Conservation (phyloP, 495 filamentous ascomycete genomes). For the Podospora fimiseda region DNA sequence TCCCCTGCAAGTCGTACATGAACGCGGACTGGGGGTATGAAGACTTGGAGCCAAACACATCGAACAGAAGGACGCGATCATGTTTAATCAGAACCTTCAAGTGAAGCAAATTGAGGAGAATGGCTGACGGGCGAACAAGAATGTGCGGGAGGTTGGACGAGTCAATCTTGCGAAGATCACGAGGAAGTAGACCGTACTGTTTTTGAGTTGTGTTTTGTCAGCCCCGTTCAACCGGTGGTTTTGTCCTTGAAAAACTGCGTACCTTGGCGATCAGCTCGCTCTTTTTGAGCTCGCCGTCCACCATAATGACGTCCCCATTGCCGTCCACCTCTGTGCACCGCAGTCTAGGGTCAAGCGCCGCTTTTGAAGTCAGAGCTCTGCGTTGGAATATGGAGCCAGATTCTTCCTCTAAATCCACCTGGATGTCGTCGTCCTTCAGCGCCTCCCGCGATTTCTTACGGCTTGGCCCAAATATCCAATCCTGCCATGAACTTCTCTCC, state of each 20-base stretch:
- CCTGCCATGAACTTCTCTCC: constrained; percentile 43
- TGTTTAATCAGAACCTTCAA: constrained; percentile 90
- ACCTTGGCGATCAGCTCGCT: constrained; percentile 94
- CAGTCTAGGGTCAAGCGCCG: constrained; percentile 71
- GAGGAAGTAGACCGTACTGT: constrained; percentile 92
- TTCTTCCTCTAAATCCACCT: constrained; percentile 42
- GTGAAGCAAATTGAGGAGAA: constrained; percentile 90
- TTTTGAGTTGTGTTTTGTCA: no score
- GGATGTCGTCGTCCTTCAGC: constrained; percentile 47
- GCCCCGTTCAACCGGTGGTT: no score
- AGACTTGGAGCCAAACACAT: constrained; percentile 89
- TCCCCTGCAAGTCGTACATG: constrained; percentile 79
- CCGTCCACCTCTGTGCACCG: constrained; percentile 93
- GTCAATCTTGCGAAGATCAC: constrained; percentile 95
- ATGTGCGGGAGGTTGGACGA: constrained; percentile 97
- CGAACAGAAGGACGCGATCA: constrained; percentile 89
- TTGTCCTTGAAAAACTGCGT: no score
- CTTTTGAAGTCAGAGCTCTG: constrained; percentile 59
- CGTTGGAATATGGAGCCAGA: constrained; percentile 52
- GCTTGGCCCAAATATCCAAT: constrained; percentile 46
- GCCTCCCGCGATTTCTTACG: constrained; percentile 27
- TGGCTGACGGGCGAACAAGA: constrained; percentile 86
- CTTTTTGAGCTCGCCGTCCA: constrained; percentile 96
- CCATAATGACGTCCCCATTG: constrained; percentile 87
- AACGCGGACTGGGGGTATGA: constrained; percentile 93